Percentiles rank a stretch among this genome's conserved stretches.
phyloP scores from a whole-genome alignment of 495 filamentous ascomycete species.

The Ramalina intermedia region DNA sequence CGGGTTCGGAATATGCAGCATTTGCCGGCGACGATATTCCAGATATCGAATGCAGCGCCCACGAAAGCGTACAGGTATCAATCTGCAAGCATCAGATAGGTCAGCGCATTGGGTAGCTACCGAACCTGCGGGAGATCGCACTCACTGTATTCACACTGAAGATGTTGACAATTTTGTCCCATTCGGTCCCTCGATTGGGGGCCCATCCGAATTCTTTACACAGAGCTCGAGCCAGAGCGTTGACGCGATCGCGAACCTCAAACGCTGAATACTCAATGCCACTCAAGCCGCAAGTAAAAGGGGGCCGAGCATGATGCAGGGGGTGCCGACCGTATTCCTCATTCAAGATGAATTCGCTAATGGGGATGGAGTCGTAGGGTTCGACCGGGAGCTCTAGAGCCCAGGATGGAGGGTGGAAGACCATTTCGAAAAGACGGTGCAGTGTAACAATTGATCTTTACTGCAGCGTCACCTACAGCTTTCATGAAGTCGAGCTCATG shows the following conservation, averaged over 20 bases:
- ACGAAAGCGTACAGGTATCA: conserved; percentile 62
- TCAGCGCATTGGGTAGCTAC: neutral
- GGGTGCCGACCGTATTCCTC: conserved; percentile 58
- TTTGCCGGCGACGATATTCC: conserved; percentile 72
- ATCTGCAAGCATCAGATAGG: conserved; percentile 35
- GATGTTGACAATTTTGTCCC: conserved; percentile 70
- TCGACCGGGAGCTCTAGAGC: conserved; percentile 52
- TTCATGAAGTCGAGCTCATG: too few species aligned
- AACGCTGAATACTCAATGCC: conserved; percentile 54
- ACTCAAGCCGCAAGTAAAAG: conserved; percentile 70
- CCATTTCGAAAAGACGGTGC: conserved; percentile 39
- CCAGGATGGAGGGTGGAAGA: conserved; percentile 59
- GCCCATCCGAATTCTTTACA: conserved; percentile 61
- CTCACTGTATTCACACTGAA: conserved; percentile 72
- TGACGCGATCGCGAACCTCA: conserved; percentile 52
- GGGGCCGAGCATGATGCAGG: conserved; percentile 47
- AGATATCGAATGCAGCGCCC: conserved; percentile 61
- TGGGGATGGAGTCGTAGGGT: conserved; percentile 59
- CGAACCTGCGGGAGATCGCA: neutral
- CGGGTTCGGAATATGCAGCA: conserved; percentile 60
- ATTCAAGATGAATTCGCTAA: conserved; percentile 67
- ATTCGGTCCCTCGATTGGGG: conserved; percentile 61
- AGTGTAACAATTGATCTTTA: too few species aligned
- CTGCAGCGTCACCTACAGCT: too few species aligned
- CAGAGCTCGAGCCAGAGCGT: conserved; percentile 55